Evolutionary conservation across 352 stramenopile genomes (phyloP), one percentile per base, ranked within the genome.

Genomic region (Phytophthora agathidicida): DNA sequence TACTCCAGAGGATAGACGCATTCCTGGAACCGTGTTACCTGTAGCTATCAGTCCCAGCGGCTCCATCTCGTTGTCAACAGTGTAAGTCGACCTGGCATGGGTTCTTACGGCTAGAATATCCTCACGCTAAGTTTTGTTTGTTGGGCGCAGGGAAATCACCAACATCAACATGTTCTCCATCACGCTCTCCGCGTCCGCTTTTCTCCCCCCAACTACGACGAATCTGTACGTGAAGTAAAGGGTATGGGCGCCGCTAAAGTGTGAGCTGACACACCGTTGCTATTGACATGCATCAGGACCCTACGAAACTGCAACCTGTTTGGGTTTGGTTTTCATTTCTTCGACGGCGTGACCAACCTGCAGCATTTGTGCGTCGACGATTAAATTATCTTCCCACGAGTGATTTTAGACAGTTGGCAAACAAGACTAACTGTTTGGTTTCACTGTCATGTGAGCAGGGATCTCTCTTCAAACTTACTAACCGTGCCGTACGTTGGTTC

Each of bases 241-340:
- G n/a, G n/a, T n/a, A n/a, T n/a, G n/a, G n/a, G n/a, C n/a, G n/a
- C n/a, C 13, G 24, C 7, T 33, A 3, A 52, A 23, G 2, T 16
- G n/a, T 33, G 1, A 13, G 9, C 14, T 35, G 19, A 50, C 46
- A 49, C 7, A 50, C 2, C 20, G 28, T 36, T 11, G 2, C 14
- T 6, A 5, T 44, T n/a, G 23, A 10, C 10, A 20, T 64, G 31
- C 27, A 38, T 7, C 31, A 83, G 73, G 5, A 75, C 67, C 1
- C 43, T 86, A 30, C 55, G 67, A 20, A 81, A 77, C 41, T 83
- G 70, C 59, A 80, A 73, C 42, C 30, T 86, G 23, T 49, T 44
- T 19, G 62, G 45, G 9, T 73, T 79, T n/a, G 62, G 63, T 2
- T 71, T 64, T 20, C 49, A 75, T 27, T 81, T 86, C 26, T 65